Evolutionary conservation across 2,329 filamentous ascomycete genomes (phyloP).

Genomic region (Didymella glomerata): DNA sequence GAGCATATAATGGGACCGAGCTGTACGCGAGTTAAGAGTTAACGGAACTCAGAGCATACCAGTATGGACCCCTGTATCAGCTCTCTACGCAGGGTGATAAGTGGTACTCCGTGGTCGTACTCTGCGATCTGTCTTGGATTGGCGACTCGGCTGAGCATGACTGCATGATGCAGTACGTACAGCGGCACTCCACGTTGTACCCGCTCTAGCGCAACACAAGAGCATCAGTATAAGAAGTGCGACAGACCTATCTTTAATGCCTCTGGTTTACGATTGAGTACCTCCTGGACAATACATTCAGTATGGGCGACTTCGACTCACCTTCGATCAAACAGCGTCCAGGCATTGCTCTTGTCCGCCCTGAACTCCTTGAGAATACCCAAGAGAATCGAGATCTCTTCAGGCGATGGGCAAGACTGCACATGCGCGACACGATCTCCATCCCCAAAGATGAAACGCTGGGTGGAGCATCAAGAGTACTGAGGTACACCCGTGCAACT

Average conservation of each 20-base stretch:
- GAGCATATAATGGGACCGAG: not conserved
- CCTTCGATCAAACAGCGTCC: not conserved
- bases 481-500: constrained; percentile 13
- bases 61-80: no score
- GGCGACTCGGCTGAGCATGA: not conserved
- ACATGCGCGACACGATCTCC: constrained; percentile 12
- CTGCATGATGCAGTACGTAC: not conserved
- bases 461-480: not conserved
- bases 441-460: constrained; percentile 5
- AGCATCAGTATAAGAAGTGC: not conserved
- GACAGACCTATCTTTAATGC: no score
- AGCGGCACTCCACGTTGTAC: constrained; percentile 6
- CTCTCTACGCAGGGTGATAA: not conserved
- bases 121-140: not conserved
- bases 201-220: not conserved
- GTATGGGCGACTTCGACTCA: not conserved
- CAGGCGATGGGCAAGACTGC: constrained; percentile 14
- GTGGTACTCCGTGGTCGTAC: not conserved
- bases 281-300: not conserved
- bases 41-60: no score
- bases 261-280: not conserved
- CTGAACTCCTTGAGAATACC: constrained; percentile 3
- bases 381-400: constrained; percentile 13
- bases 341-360: constrained; percentile 16
- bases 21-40: not conserved